phyloP scores from a whole-genome alignment of 2,329 filamentous ascomycete species.

The Aspergillus brasiliensis region DNA sequence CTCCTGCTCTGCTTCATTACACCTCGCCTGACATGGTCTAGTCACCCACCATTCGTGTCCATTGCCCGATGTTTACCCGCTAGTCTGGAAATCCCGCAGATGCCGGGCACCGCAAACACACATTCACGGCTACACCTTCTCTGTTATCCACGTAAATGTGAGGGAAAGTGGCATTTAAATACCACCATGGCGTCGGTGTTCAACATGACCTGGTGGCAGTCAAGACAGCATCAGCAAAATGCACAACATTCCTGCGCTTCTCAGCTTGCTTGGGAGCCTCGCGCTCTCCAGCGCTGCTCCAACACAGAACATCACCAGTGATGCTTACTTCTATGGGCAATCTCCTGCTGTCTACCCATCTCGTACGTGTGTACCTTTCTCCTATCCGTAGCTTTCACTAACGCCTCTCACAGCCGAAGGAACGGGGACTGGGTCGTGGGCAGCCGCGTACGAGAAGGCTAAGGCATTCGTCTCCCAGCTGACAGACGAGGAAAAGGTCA shows the following conservation, averaged over 20 bases:
- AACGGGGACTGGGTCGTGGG: constrained; percentile 37
- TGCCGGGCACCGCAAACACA: not conserved
- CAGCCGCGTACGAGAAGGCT: constrained; percentile 40
- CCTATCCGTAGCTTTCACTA: not conserved
- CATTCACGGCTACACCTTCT: not conserved
- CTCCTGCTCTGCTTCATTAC: not conserved
- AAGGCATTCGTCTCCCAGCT: constrained; percentile 42
- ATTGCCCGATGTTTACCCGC: constrained; percentile 1
- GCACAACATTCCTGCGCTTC: not conserved
- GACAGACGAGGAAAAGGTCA: constrained; percentile 47
- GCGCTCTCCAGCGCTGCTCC: constrained; percentile 15
- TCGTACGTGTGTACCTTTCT: constrained; percentile 15
- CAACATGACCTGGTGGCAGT: not conserved
- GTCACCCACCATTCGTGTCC: not conserved
- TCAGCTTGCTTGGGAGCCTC: constrained; percentile 12
- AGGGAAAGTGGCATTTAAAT: not conserved
- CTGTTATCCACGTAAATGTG: not conserved
- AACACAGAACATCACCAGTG: constrained; percentile 25
- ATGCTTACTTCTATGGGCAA: constrained; percentile 27
- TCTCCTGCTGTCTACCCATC: constrained; percentile 28
- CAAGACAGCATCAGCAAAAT: constrained; percentile 1
- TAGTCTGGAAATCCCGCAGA: not conserved
- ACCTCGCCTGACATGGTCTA: not conserved
- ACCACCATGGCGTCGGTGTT: not conserved
- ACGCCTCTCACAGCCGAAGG: constrained; percentile 19